Percentiles rank a stretch among this genome's conserved stretches.
Evolutionary conservation across 2,329 filamentous ascomycete species (phyloP).

Genomic region (Cladosporium sp.): DNA sequence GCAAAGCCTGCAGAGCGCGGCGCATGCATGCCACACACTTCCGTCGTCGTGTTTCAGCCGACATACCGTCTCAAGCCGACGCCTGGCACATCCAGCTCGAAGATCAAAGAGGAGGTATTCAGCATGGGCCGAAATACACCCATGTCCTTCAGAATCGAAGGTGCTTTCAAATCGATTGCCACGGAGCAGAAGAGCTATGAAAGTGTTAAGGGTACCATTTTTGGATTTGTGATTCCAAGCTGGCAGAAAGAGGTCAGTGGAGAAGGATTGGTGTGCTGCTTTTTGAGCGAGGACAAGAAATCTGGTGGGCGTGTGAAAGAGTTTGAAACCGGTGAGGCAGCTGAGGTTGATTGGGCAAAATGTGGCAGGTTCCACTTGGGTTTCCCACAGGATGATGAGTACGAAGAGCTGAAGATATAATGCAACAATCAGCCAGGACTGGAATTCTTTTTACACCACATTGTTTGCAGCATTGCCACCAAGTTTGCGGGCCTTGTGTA

Average conservation of each 20-base stretch:
- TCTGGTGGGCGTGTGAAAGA: slow-evolving; percentile 40
- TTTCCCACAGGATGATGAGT: slow-evolving; percentile 44
- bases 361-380: slow-evolving; percentile 46
- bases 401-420: slow-evolving; percentile 37
- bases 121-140: slow-evolving; percentile 40
- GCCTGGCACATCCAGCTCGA: slow-evolving; percentile 26
- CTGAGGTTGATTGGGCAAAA: slow-evolving; percentile 40
- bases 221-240: slow-evolving; percentile 42
- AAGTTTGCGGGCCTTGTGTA: neutral
- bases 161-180: slow-evolving; percentile 39
- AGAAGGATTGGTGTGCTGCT: slow-evolving; percentile 41
- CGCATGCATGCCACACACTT: slow-evolving; percentile 41
- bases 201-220: slow-evolving; percentile 41
- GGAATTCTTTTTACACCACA: neutral
- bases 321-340: slow-evolving; percentile 40
- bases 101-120: slow-evolving; percentile 31
- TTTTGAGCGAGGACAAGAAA: slow-evolving; percentile 36
- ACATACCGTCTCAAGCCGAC: slow-evolving; percentile 35
- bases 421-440: neutral
- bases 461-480: neutral
- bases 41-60: slow-evolving; percentile 44
- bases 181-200: slow-evolving; percentile 33
- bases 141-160: slow-evolving; percentile 41
- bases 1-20: slow-evolving; percentile 36
- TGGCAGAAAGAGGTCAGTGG: slow-evolving; percentile 46